phyloP scores from a whole-genome alignment of 345 rosid genomes.

The Brassica juncea region DNA sequence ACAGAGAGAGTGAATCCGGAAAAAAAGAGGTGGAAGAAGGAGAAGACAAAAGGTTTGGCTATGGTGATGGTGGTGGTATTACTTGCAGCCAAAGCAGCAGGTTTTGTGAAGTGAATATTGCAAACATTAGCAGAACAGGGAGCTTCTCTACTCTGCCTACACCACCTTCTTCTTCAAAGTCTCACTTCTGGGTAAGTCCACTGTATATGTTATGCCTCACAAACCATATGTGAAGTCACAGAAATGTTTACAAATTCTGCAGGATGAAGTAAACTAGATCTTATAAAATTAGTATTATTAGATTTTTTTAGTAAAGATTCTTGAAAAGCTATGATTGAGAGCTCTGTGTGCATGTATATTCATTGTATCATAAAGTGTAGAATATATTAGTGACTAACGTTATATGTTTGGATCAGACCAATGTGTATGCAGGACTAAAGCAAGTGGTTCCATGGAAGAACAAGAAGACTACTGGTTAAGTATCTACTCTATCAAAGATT shows the following conservation, averaged over 20 bases:
- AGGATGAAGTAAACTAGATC: too few relatives aligned
- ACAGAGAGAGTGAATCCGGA: constrained; percentile 39
- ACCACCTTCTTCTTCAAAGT: constrained; percentile 36
- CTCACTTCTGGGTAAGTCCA: constrained; percentile 71
- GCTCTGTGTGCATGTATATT: not conserved
- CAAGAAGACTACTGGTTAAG: constrained; percentile 42
- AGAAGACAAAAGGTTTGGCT: constrained; percentile 26
- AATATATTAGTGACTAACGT: not conserved
- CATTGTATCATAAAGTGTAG: not conserved
- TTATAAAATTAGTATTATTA: not conserved
- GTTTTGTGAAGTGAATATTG: constrained; percentile 36
- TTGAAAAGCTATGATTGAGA: not conserved
- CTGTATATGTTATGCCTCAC: constrained; percentile 20
- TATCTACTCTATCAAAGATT: constrained; percentile 2
- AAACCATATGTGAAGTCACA: not conserved
- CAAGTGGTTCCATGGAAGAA: constrained; percentile 69
- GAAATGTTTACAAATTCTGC: not conserved
- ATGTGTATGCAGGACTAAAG: constrained; percentile 66
- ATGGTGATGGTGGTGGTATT: constrained; percentile 28
- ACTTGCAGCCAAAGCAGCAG: constrained; percentile 39
- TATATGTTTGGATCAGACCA: constrained; percentile 50
- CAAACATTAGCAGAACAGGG: constrained; percentile 49
- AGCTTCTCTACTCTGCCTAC: constrained; percentile 45
- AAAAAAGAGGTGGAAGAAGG: constrained; percentile 3
- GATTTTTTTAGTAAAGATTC: not conserved